These are phyloP conservation scores for Naganishia cerealis DNA, from an alignment of 1,284 basidiomycete genomes.

Conservation along the genomic window DNA sequence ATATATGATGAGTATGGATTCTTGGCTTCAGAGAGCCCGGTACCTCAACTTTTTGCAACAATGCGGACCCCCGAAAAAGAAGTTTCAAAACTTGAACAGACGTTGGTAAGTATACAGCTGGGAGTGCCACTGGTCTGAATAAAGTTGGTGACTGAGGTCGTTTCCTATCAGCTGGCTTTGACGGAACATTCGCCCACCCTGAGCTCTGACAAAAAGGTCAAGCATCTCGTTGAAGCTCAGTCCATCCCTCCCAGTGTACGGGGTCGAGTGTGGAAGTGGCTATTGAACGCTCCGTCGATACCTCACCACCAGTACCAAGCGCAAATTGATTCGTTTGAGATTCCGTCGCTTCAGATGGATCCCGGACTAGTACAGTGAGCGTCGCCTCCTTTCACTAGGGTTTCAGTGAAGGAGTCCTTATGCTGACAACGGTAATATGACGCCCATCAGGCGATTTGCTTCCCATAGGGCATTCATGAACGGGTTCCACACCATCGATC, in stretches of 20 bases:
- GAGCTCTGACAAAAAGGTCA: slow-evolving; percentile 24
- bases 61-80: slow-evolving; percentile 14
- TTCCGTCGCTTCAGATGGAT: slow-evolving; percentile 15
- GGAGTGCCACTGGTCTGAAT: neutral
- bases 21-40: slow-evolving; percentile 3
- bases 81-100: slow-evolving; percentile 27
- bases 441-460: slow-evolving; percentile 6
- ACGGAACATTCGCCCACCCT: slow-evolving; percentile 5
- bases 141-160: neutral
- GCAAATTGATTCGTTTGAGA: slow-evolving; percentile 13
- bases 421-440: neutral
- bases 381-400: neutral
- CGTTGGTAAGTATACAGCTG: slow-evolving; percentile 11
- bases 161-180: slow-evolving; percentile 9
- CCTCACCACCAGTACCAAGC: slow-evolving; percentile 17
- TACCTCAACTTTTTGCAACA: slow-evolving; percentile 2
- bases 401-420: neutral
- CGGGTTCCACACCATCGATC: slow-evolving; percentile 19
- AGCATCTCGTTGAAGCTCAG: slow-evolving; percentile 12
- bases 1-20: slow-evolving; percentile 20
- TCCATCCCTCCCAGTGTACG: slow-evolving; percentile 26
- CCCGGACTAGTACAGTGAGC: slow-evolving; percentile 11
- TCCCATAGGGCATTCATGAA: slow-evolving; percentile 22
- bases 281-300: slow-evolving; percentile 10
- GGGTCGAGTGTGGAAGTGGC: slow-evolving; percentile 29